Evolutionary conservation across 306 rosid species (phyloP).

Genomic region (Vachellia collinsii): DNA sequence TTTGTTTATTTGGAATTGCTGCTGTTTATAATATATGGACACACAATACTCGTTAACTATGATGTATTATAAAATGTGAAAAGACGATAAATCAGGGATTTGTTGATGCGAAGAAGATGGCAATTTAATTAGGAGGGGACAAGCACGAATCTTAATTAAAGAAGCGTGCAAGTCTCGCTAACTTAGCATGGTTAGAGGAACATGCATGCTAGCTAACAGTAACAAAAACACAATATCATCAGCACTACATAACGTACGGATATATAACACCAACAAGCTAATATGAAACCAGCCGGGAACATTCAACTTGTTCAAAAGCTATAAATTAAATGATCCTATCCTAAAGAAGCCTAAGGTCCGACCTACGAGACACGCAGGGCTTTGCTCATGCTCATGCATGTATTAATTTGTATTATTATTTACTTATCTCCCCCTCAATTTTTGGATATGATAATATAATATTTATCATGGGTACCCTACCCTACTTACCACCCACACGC

Average conservation of each 20-base stretch:
- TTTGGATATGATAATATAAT: neutral
- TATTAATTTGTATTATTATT: neutral
- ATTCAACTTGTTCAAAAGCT: conserved; percentile 1
- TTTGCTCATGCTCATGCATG: neutral
- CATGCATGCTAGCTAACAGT: conserved; percentile 11
- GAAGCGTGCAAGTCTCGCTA: conserved; percentile 23
- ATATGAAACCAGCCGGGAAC: neutral
- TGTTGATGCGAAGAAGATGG: neutral
- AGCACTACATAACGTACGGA: conserved; percentile 15
- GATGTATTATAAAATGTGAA: neutral
- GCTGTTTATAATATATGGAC: no score
- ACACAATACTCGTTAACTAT: neutral
- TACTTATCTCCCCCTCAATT: neutral
- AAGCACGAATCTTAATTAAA: neutral
- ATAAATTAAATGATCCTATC: neutral
- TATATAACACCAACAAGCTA: neutral
- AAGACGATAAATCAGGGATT: neutral
- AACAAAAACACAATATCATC: neutral
- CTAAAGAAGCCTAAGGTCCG: neutral
- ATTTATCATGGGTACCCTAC: neutral
- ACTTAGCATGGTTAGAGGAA: conserved; percentile 16
- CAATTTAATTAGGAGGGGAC: neutral
- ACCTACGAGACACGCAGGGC: neutral
- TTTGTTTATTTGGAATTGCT: neutral
- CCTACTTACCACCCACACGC: neutral